Conservation (phyloP, 176 grass and related monocot genomes). For the Avena eriantha region DNA sequence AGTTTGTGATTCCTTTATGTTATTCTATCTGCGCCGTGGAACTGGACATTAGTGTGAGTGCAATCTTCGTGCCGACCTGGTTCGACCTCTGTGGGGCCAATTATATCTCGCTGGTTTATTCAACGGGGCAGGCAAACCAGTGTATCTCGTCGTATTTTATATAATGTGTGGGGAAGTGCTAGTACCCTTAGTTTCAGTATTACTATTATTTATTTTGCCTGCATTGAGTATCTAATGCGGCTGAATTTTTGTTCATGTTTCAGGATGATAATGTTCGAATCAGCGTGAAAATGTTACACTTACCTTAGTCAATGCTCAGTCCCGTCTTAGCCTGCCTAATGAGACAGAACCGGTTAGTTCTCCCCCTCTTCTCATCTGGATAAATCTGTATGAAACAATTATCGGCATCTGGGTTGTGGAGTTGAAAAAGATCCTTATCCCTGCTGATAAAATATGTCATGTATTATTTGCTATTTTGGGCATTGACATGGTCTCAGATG, state of each 20-base stretch:
- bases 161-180: slow-evolving; percentile 7
- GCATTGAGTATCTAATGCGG: slow-evolving; percentile 10
- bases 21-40: slow-evolving; percentile 27
- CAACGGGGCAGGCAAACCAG: neutral
- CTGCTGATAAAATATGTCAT: slow-evolving; percentile 20
- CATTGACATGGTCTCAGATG: neutral
- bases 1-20: neutral
- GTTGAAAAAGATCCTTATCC: neutral
- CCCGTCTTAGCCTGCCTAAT: slow-evolving; percentile 49
- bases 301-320: slow-evolving; percentile 88
- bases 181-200: slow-evolving; percentile 22
- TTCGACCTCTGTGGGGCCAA: neutral
- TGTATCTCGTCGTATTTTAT: neutral
- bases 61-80: neutral
- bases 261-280: slow-evolving; percentile 92
- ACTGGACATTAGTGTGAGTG: neutral
- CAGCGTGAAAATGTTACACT: slow-evolving; percentile 95
- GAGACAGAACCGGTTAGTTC: slow-evolving; percentile 72
- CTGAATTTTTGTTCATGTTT: slow-evolving; percentile 19
- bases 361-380: slow-evolving; percentile 18
- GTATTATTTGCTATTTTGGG: neutral
- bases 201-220: slow-evolving; percentile 30
- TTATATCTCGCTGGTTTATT: neutral
- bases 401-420: neutral
- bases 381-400: neutral